Evolutionary conservation across 1,284 basidiomycete genomes (phyloP).

Genomic region (Neotropicomus parvogracilis): DNA sequence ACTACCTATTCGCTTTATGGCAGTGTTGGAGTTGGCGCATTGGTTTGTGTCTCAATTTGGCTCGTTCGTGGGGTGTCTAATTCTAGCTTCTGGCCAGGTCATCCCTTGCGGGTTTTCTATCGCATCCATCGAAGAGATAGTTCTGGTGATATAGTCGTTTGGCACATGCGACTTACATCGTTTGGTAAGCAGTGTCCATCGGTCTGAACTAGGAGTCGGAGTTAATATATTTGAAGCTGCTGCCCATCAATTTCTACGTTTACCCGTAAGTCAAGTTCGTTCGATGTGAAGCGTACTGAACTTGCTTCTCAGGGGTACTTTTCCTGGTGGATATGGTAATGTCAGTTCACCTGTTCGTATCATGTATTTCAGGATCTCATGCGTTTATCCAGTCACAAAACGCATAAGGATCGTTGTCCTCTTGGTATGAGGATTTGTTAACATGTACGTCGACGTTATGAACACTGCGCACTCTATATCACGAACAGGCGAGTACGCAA

Average conservation of each 20-base stretch:
- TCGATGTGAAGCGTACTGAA: not conserved
- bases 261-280: slow-evolving; percentile 21
- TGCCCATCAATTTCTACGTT: slow-evolving; percentile 30
- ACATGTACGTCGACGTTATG: not conserved
- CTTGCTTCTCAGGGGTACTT: slow-evolving; percentile 23
- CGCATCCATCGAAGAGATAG: not conserved
- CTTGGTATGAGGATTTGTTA: slow-evolving; percentile 19
- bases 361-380: slow-evolving; percentile 3
- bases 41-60: slow-evolving; percentile 17
- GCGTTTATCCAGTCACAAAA: slow-evolving; percentile 15
- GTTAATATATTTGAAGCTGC: slow-evolving; percentile 20
- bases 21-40: slow-evolving; percentile 10
- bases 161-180: slow-evolving; percentile 20
- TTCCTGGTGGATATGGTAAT: slow-evolving; percentile 33
- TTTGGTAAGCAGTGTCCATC: slow-evolving; percentile 16
- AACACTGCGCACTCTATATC: slow-evolving; percentile 18
- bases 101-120: slow-evolving; percentile 16
- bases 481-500: slow-evolving; percentile 20
- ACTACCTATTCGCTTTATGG: slow-evolving; percentile 24
- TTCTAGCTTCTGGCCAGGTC: slow-evolving; percentile 10
- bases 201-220: too few relatives aligned
- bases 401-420: slow-evolving; percentile 19
- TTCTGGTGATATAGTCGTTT: not conserved
- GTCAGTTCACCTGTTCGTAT: slow-evolving; percentile 14
- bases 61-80: not conserved